Conservation (phyloP, 352 stramenopile species). For the Globisporangium emineosum region DNA sequence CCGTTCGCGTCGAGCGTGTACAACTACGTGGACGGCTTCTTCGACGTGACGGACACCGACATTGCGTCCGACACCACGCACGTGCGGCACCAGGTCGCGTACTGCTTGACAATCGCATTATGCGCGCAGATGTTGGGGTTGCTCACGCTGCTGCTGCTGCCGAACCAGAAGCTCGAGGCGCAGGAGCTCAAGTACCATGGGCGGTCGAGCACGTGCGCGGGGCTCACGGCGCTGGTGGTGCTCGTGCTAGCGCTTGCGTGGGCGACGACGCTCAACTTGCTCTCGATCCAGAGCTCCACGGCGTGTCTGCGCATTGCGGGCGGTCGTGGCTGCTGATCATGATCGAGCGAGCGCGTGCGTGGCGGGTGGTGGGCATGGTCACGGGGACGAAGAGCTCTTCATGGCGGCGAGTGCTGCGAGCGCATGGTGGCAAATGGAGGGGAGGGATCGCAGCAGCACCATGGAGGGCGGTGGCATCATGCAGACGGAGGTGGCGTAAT, state of each 20-base stretch:
- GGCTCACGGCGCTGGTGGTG: slow-evolving; percentile 30
- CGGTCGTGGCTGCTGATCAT: slow-evolving; percentile 39
- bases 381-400: not conserved
- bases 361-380: not conserved
- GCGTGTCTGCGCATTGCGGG: slow-evolving; percentile 62
- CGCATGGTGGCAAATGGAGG: not conserved
- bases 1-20: slow-evolving; percentile 53
- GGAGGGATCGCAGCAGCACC: not conserved
- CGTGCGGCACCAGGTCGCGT: slow-evolving; percentile 60
- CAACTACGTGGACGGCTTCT: slow-evolving; percentile 53
- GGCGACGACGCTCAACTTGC: slow-evolving; percentile 54
- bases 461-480: not conserved
- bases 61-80: slow-evolving; percentile 55
- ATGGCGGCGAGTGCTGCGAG: not conserved
- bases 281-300: slow-evolving; percentile 61
- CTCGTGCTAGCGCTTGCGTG: slow-evolving; percentile 42
- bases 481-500: not conserved
- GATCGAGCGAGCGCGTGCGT: not conserved
- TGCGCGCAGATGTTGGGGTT: slow-evolving; percentile 30
- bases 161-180: slow-evolving; percentile 58
- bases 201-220: slow-evolving; percentile 40
- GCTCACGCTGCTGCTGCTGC: slow-evolving; percentile 46
- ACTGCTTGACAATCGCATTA: slow-evolving; percentile 43
- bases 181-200: slow-evolving; percentile 59
- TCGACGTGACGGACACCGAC: slow-evolving; percentile 52